These are phyloP conservation scores for Alternaria conjuncta DNA, from an alignment of 2,329 filamentous ascomycete species.

Conservation along the genomic window DNA sequence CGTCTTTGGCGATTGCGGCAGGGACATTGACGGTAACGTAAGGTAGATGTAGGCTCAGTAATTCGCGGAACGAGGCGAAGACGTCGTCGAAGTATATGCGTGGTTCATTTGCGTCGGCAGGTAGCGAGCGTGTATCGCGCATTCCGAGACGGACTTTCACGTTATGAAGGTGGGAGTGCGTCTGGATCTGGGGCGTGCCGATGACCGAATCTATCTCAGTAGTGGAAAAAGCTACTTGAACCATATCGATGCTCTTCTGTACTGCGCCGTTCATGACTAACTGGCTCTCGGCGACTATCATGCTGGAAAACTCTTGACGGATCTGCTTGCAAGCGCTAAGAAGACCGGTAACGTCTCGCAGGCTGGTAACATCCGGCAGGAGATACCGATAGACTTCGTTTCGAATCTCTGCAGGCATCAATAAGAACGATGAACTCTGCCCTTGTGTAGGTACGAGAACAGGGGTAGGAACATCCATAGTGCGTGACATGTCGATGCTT, in stretches of 20 bases:
- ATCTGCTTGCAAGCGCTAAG: neutral
- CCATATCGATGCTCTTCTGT: neutral
- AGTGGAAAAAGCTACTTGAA: neutral
- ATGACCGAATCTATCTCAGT: neutral
- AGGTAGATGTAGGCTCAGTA: neutral
- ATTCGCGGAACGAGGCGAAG: neutral
- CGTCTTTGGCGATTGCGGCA: neutral
- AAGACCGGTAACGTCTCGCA: neutral
- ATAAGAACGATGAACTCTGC: neutral
- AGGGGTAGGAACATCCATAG: neutral
- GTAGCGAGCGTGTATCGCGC: neutral
- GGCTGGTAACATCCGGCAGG: neutral
- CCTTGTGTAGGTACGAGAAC: too few relatives aligned
- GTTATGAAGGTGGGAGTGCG: neutral
- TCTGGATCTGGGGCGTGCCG: neutral
- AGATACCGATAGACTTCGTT: neutral
- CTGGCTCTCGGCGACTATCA: neutral
- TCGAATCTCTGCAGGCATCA: neutral
- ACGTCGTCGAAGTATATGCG: neutral
- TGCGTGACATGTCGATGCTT: neutral
- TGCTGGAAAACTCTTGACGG: neutral
- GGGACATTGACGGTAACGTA: neutral
- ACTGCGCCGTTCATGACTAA: neutral
- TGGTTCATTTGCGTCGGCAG: neutral
- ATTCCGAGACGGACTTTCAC: neutral